Base-by-base conservation (phyloP, 2,329 filamentous ascomycete species). In the Amphichorda felina region DNA sequence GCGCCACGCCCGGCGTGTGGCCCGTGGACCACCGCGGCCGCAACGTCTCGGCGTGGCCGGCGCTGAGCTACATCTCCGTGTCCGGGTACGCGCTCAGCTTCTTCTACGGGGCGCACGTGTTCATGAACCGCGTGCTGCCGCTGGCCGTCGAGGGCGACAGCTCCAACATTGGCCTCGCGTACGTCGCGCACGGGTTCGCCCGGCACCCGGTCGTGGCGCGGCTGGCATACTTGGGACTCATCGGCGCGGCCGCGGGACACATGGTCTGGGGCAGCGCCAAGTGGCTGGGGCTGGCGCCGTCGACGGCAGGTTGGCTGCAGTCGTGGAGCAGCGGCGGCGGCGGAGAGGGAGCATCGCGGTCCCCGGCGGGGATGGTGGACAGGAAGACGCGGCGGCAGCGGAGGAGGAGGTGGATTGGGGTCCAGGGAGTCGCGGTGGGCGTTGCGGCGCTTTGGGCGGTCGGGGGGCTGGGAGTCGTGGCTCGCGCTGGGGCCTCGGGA, bases 231-330 rank as follows among this genome's bases (percentile, higher is more conserved):
- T 49, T 64, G 2, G 68, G 76, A 2, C 64, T 95, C 33, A 63
- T 94, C 6, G 63, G 62, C 13, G 59, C 79, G 0, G 82, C 77
- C 0, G 77, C 73, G 17, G 83, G 78, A 40, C 88, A 95, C 60
- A 77, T 88, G 54, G 73, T 83, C 7, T 93, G 86, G 75, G 88
- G 88, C 3, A 75, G 76, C 59, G 83, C 85, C n/a, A 81, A 75
- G 55, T 95, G 85, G 82, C 61, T 88, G 40, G 76, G 76, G 0
- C 63, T 72, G 32, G 67, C 77, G 34, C 79, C 80, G 15, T 64
- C 67, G 2, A 64, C 62, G 42, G 70, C 56, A 47, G 74, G 55
- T 61, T 62, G 46, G 53, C 57, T 52, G 10, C 48, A 47, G 52
- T 25, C 31, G n/a, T 26, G 37, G 11, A 34, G 30, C 2, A 13